Percentiles rank a stretch among this genome's conserved stretches.
phyloP scores from a whole-genome alignment of 1,139 yeast genomes.

The Debaryomycetaceae sp. region DNA sequence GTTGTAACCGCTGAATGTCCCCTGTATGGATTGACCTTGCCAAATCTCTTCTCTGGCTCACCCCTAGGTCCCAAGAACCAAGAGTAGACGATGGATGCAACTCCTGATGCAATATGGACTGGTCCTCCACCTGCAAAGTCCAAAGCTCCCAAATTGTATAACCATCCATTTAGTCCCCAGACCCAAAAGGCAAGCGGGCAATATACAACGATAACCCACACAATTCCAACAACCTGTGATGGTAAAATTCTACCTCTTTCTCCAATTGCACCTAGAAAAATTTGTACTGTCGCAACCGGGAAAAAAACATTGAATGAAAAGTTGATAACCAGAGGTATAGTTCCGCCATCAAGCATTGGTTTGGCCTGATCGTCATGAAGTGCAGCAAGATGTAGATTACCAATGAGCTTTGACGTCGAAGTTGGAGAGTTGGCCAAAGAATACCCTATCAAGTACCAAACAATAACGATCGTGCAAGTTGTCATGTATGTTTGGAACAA shows the following conservation, averaged over 20 bases:
- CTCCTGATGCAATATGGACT: conserved; percentile 45
- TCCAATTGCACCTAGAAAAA: conserved; percentile 43
- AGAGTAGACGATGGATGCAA: conserved; percentile 40
- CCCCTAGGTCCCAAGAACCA: conserved; percentile 27
- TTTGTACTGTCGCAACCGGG: conserved; percentile 47
- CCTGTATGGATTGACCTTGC: conserved; percentile 18
- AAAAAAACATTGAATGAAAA: conserved; percentile 42
- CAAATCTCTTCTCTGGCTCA: conserved; percentile 29
- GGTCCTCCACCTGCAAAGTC: conserved; percentile 53
- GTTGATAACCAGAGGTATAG: conserved; percentile 38
- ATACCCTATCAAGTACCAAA: conserved; percentile 45
- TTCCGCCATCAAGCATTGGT: conserved; percentile 33
- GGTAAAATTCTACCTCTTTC: conserved; percentile 43
- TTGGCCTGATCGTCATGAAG: conserved; percentile 31
- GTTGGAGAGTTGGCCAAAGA: conserved; percentile 39
- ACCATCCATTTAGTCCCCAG: conserved; percentile 45
- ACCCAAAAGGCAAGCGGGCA: conserved; percentile 46
- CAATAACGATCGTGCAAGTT: conserved; percentile 33
- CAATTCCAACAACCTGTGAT: conserved; percentile 33
- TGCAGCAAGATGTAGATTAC: conserved; percentile 40
- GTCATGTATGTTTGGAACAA: conserved; percentile 39
- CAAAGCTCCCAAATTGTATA: conserved; percentile 36
- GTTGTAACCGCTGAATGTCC: conserved; percentile 41
- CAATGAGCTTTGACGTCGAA: conserved; percentile 31
- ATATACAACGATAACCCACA: conserved; percentile 42